Evolutionary conservation across 2,329 filamentous ascomycete genomes (phyloP).

Genomic region (Hortaea werneckii): DNA sequence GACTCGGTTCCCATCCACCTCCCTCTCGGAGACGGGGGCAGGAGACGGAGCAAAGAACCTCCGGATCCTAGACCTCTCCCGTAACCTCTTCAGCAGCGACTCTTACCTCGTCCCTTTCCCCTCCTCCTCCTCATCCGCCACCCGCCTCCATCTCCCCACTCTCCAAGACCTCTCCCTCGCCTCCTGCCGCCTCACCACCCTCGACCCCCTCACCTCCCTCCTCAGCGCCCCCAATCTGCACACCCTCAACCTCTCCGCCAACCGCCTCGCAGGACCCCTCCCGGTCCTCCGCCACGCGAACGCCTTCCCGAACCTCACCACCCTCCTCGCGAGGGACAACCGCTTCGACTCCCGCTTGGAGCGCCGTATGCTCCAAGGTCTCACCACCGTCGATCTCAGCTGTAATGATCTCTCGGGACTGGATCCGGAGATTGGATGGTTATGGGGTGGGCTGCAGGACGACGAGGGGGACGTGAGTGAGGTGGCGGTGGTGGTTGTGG

Average conservation of each 20-base stretch:
- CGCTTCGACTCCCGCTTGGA: conserved; percentile 52
- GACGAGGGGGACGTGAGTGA: too few relatives aligned
- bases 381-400: conserved; percentile 66
- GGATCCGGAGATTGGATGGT: conserved; percentile 68
- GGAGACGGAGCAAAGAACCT: too few relatives aligned
- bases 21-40: conserved; percentile 46
- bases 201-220: conserved; percentile 54
- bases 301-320: conserved; percentile 58
- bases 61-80: conserved; percentile 37
- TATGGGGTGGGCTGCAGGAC: conserved; percentile 35
- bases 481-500: too few relatives aligned
- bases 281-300: conserved; percentile 48
- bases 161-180: conserved; percentile 69
- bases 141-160: conserved; percentile 49
- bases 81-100: conserved; percentile 41
- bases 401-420: conserved; percentile 81
- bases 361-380: conserved; percentile 61
- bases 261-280: conserved; percentile 60
- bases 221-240: conserved; percentile 66
- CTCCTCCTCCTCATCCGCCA: conserved; percentile 23
- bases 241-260: conserved; percentile 71
- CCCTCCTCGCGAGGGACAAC: conserved; percentile 70
- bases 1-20: conserved; percentile 59
- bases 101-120: conserved; percentile 41
- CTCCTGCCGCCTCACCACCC: conserved; percentile 60